Evolutionary conservation across 208 protist species (phyloP), one percentile per base, ranked within the genome.

Genomic region (Crithidia acanthocephali): DNA sequence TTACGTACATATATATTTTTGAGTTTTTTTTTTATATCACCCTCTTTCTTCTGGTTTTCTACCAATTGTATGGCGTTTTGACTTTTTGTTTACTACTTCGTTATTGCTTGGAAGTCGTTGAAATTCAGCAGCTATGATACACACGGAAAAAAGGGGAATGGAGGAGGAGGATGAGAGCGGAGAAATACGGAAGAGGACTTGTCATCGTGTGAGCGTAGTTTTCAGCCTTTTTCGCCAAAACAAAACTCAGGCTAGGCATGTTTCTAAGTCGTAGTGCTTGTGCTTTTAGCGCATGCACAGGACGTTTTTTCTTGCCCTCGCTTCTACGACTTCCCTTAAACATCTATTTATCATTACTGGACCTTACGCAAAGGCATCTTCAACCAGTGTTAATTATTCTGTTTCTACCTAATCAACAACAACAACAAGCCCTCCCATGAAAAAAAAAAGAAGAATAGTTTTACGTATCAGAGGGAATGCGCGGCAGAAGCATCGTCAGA

Each of bases 341-440:
- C 28, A 25, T 51, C 33, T 52, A 13, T 32, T 42, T 58, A 72
- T 63, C 44, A 42, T 28, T 44, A 16, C 56, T 53, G 30, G 25
- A 47, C 50, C 23, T 63, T 72, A 50, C 40, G 53, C 18, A 28
- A 64, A 65, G 23, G 47, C 40, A 61, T 33, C 22, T 56, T 53
- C 60, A 44, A 55, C n/a, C 45, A 56, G 45, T 66, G 60, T 56
- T 66, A 66, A 66, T 56, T 66, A 22, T 56, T 56, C 45, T 44
- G 45, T 66, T 66, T 40, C 60, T 66, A 42, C 18, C 40, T 50
- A 63, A 63, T n/a, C n/a, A n/a, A n/a, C n/a, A n/a, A n/a, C n/a
- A n/a, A n/a, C n/a, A 40, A 40, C 35, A 40, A 13, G 35, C 11
- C 35, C 35, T 40, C 8, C 5, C 35, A 40, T 5, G 11, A 40